phyloP scores from a whole-genome alignment of 495 filamentous ascomycete genomes.

The Aspergillus biplanus region DNA sequence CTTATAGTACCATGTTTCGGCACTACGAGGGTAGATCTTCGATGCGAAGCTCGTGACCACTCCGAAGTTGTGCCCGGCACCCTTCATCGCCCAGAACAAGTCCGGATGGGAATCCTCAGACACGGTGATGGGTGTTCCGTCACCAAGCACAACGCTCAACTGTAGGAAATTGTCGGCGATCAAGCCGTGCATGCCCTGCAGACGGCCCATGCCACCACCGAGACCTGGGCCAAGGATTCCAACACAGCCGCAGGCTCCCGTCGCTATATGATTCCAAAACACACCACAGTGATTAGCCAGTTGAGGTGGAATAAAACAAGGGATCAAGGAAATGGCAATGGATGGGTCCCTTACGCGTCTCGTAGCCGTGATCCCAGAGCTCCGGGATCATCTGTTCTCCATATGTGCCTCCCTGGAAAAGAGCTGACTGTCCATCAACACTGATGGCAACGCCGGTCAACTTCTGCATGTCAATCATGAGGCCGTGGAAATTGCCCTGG shows the following conservation, averaged over 20 bases:
- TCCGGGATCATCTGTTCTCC: constrained; percentile 1
- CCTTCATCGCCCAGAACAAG: constrained; percentile 21
- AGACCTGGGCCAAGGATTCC: constrained; percentile 11
- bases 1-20: constrained; percentile 12
- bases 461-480: constrained; percentile 7
- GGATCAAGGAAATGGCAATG: too few relatives aligned
- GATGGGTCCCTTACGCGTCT: constrained; percentile 2
- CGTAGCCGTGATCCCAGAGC: constrained; percentile 17
- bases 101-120: constrained; percentile 1
- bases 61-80: constrained; percentile 24
- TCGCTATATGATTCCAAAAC: too few relatives aligned
- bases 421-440: neutral
- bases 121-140: constrained; percentile 12
- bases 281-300: too few relatives aligned
- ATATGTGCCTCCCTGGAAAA: constrained; percentile 10
- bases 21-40: constrained; percentile 8
- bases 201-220: constrained; percentile 19
- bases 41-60: constrained; percentile 23
- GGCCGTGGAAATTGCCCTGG: constrained; percentile 9
- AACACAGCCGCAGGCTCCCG: constrained; percentile 17
- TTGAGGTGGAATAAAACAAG: too few relatives aligned
- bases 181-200: constrained; percentile 15
- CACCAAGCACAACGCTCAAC: constrained; percentile 18
- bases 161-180: constrained; percentile 15
- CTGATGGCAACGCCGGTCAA: constrained; percentile 10